A percentile compares a stretch with the other conserved stretches of the same genome.
phyloP scores from a whole-genome alignment of 2,329 filamentous ascomycete species.

The Hypomyces rosellus region DNA sequence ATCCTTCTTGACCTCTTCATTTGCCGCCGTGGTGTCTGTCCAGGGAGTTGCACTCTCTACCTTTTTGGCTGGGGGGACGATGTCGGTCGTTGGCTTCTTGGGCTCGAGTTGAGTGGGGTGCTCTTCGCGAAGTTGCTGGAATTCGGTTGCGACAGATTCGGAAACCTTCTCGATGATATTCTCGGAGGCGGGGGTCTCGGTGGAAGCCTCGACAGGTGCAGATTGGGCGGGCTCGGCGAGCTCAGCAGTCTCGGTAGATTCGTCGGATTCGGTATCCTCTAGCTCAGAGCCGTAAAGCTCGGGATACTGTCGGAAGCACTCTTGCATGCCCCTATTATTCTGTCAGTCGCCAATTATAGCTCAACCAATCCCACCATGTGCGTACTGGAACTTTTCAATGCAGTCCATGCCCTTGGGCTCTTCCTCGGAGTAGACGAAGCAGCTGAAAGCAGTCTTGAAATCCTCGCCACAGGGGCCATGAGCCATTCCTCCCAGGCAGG shows the following conservation, averaged over 20 bases:
- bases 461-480: slow-evolving; percentile 91
- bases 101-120: background rate
- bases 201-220: background rate
- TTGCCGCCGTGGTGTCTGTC: slow-evolving; percentile 26
- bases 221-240: background rate
- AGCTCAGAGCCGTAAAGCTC: slow-evolving; percentile 90
- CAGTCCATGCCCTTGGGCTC: slow-evolving; percentile 98
- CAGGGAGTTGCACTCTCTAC: slow-evolving; percentile 13
- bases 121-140: slow-evolving; percentile 10
- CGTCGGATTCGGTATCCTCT: slow-evolving; percentile 34
- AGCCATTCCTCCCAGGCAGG: slow-evolving; percentile 95
- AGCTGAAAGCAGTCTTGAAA: slow-evolving; percentile 94
- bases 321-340: slow-evolving; percentile 76
- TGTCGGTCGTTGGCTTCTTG: slow-evolving; percentile 11
- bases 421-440: slow-evolving; percentile 91
- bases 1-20: slow-evolving; percentile 17
- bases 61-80: slow-evolving; percentile 4
- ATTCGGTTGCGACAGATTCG: background rate
- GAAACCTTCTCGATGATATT: too few relatives aligned
- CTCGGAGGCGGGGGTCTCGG: slow-evolving; percentile 2
- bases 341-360: slow-evolving; percentile 19
- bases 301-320: slow-evolving; percentile 89
- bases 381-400: slow-evolving; percentile 94
- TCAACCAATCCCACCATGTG: background rate
- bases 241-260: background rate